These are phyloP conservation scores for Drosera spatulata DNA, from an alignment of 179 eudicot genomes.

Conservation along the genomic window DNA sequence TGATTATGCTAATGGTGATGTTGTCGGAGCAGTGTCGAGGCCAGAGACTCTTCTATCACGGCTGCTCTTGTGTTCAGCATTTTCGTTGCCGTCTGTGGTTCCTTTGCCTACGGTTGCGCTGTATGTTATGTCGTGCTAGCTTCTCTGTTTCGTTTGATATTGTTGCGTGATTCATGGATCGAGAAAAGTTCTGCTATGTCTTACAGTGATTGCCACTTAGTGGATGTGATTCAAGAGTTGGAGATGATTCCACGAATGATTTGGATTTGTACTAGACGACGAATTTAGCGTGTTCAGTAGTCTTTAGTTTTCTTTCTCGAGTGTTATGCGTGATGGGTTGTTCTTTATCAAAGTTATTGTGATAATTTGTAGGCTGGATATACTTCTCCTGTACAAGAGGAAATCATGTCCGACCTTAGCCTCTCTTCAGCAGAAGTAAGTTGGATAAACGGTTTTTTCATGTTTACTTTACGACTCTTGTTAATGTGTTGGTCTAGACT, in stretches of 20 bases:
- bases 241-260: no score
- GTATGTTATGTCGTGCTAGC: constrained; percentile 23
- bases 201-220: no score
- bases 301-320: no score
- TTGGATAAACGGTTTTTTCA: background rate
- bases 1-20: no score
- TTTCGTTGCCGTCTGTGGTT: constrained; percentile 54
- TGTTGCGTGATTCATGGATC: background rate
- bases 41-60: background rate
- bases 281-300: no score
- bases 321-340: no score
- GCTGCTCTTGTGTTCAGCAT: constrained; percentile 38
- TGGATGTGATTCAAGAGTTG: no score
- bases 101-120: constrained; percentile 59
- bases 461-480: background rate
- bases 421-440: constrained; percentile 23
- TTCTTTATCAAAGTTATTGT: no score
- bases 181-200: no score
- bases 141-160: background rate
- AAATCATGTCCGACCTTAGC: constrained; percentile 23
- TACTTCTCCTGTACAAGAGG: constrained; percentile 26
- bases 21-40: no score
- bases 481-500: background rate
- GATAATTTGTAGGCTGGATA: constrained; percentile 20
- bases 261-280: no score